A percentile compares a stretch with the other conserved stretches of the same genome.
phyloP scores from a whole-genome alignment of 768 basidiomycete species.

The Amanita pseudoporphyria region DNA sequence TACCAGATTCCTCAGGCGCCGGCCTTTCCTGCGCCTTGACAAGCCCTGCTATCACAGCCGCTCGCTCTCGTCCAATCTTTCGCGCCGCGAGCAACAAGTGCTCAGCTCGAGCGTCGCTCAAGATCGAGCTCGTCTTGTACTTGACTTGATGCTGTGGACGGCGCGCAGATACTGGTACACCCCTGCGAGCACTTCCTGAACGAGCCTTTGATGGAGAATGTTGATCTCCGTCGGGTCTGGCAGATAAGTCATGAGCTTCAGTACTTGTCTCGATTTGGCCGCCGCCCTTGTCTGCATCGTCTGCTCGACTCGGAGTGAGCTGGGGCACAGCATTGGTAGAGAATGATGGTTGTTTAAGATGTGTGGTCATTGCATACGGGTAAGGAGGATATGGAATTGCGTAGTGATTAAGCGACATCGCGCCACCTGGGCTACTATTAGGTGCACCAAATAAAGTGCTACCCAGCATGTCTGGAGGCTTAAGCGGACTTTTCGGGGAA shows the following conservation, averaged over 20 bases:
- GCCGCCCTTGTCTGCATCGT: background rate
- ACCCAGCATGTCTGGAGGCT: background rate
- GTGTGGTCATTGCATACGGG: constrained; percentile 11
- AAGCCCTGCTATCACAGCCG: constrained; percentile 44
- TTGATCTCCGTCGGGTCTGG: background rate
- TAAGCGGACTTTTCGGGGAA: constrained; percentile 14
- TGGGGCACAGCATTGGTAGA: background rate
- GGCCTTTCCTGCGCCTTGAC: constrained; percentile 19
- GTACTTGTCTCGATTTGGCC: background rate
- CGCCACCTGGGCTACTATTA: background rate
- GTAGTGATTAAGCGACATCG: background rate
- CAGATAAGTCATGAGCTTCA: background rate
- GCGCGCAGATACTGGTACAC: constrained; percentile 16
- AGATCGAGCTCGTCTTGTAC: constrained; percentile 22
- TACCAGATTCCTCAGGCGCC: constrained; percentile 10
- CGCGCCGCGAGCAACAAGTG: constrained; percentile 65
- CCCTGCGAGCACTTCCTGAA: constrained; percentile 5
- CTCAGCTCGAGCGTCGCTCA: constrained; percentile 61
- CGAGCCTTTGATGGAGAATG: background rate
- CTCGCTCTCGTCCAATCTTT: constrained; percentile 55
- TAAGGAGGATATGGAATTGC: constrained; percentile 17
- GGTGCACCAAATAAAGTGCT: background rate
- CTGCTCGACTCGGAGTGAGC: background rate
- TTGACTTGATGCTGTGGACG: constrained; percentile 6
- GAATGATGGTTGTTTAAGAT: background rate